phyloP scores from a whole-genome alignment of 2,329 filamentous ascomycete species.

The Macrophomina tecta region DNA sequence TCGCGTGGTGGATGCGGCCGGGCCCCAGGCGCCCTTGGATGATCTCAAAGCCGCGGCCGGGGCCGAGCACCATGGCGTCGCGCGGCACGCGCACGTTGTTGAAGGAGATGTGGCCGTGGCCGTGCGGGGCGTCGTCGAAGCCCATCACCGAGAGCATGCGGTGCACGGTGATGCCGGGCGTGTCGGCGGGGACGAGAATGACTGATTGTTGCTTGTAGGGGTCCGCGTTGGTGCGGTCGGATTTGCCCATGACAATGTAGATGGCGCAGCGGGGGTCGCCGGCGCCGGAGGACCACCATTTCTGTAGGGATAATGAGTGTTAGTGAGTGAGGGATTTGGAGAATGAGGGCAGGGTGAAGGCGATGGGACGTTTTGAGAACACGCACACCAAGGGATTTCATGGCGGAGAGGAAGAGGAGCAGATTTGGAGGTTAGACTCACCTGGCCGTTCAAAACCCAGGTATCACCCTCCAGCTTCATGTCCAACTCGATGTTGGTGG shows the following conservation, averaged over 20 bases:
- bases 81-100: constrained; percentile 86
- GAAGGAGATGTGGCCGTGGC: constrained; percentile 92
- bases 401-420: neutral
- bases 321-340: neutral
- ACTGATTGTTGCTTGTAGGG: constrained; percentile 92
- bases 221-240: constrained; percentile 74
- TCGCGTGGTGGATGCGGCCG: constrained; percentile 96
- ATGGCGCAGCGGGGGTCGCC: constrained; percentile 91
- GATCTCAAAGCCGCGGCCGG: constrained; percentile 95
- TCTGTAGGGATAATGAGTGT: constrained; percentile 62
- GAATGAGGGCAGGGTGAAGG: neutral
- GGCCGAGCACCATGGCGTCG: constrained; percentile 85
- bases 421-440: constrained; percentile 46
- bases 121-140: constrained; percentile 97
- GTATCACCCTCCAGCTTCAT: constrained; percentile 85
- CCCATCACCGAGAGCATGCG: constrained; percentile 94
- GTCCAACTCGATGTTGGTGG: constrained; percentile 86
- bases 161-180: constrained; percentile 87
- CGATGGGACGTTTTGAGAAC: constrained; percentile 39
- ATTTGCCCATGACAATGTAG: constrained; percentile 98
- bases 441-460: constrained; percentile 87
- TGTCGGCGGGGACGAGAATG: constrained; percentile 80
- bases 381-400: constrained; percentile 31
- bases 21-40: constrained; percentile 96
- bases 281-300: constrained; percentile 99